These are phyloP conservation scores for Phylloporus sp. DNA, from an alignment of 768 basidiomycete species.

Conservation along the genomic window DNA sequence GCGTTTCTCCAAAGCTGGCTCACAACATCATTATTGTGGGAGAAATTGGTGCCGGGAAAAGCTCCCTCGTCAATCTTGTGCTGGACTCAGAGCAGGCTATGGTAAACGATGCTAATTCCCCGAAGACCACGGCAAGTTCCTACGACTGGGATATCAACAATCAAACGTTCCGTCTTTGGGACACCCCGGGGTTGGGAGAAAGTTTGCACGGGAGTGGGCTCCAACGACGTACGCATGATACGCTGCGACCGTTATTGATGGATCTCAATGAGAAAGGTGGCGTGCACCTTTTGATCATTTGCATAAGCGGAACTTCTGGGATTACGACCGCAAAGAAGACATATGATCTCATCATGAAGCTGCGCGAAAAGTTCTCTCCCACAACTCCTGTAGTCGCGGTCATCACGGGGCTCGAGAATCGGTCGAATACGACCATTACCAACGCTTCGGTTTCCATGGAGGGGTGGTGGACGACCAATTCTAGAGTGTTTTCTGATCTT, in stretches of 20 bases:
- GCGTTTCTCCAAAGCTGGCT: slow-evolving; percentile 17
- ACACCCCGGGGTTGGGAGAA: slow-evolving; percentile 31
- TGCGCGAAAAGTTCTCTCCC: slow-evolving; percentile 13
- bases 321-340: slow-evolving; percentile 16
- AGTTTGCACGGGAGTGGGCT: slow-evolving; percentile 12
- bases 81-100: slow-evolving; percentile 21
- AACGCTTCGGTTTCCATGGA: slow-evolving; percentile 25
- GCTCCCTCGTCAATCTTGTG: slow-evolving; percentile 27
- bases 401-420: slow-evolving; percentile 31
- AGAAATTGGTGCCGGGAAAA: slow-evolving; percentile 28
- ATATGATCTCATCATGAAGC: slow-evolving; percentile 14
- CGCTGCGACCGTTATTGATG: slow-evolving; percentile 17
- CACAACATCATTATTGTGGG: slow-evolving; percentile 25
- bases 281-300: slow-evolving; percentile 26
- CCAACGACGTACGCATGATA: slow-evolving; percentile 19
- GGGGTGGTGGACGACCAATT: slow-evolving; percentile 37
- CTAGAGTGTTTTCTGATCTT: slow-evolving; percentile 21
- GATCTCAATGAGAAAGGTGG: slow-evolving; percentile 21
- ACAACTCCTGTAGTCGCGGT: slow-evolving; percentile 25
- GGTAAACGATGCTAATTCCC: slow-evolving; percentile 15
- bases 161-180: slow-evolving; percentile 23
- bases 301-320: slow-evolving; percentile 21
- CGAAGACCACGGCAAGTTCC: slow-evolving; percentile 11
- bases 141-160: slow-evolving; percentile 12
- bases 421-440: slow-evolving; percentile 8